Evolutionary conservation across 108 stramenopile genomes (phyloP).

Genomic region (Hondaea fermentalgiana): DNA sequence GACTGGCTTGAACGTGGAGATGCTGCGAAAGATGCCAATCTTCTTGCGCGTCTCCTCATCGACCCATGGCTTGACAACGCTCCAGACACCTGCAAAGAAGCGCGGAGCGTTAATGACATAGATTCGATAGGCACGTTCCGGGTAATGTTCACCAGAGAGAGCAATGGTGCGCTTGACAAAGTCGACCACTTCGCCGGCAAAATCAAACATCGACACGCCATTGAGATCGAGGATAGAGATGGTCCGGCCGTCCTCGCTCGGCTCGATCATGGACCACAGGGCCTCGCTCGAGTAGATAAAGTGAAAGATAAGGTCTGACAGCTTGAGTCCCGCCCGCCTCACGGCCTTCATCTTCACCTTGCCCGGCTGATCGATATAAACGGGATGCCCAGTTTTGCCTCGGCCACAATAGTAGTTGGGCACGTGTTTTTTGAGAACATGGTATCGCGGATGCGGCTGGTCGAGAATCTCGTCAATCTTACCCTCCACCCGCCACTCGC

Average conservation of each 20-base stretch:
- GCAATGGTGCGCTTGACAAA: slow-evolving; percentile 52
- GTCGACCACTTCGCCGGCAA: slow-evolving; percentile 64
- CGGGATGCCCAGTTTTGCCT: slow-evolving; percentile 50
- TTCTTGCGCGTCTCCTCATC: slow-evolving; percentile 10
- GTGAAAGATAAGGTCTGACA: slow-evolving; percentile 52
- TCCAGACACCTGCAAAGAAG: slow-evolving; percentile 18
- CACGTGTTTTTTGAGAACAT: slow-evolving; percentile 53
- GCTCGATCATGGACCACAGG: slow-evolving; percentile 60
- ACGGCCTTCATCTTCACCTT: slow-evolving; percentile 57
- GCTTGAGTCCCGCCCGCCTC: slow-evolving; percentile 36
- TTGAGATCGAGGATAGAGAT: slow-evolving; percentile 63
- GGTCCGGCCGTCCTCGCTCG: slow-evolving; percentile 43
- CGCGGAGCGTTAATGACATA: slow-evolving; percentile 53
- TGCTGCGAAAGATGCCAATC: slow-evolving; percentile 9
- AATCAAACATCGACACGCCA: slow-evolving; percentile 60
- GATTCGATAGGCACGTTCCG: slow-evolving; percentile 57
- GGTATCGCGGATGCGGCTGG: slow-evolving; percentile 52
- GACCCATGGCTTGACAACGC: background rate
- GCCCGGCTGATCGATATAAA: slow-evolving; percentile 60
- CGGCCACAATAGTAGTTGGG: slow-evolving; percentile 61
- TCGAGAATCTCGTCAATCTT: slow-evolving; percentile 53
- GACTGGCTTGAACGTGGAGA: background rate
- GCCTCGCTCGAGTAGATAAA: slow-evolving; percentile 65
- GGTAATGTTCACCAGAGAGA: slow-evolving; percentile 61
- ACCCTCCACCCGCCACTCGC: slow-evolving; percentile 56